Evolutionary conservation across 805 yeast species (phyloP).

Genomic region (Candida verbasci): DNA sequence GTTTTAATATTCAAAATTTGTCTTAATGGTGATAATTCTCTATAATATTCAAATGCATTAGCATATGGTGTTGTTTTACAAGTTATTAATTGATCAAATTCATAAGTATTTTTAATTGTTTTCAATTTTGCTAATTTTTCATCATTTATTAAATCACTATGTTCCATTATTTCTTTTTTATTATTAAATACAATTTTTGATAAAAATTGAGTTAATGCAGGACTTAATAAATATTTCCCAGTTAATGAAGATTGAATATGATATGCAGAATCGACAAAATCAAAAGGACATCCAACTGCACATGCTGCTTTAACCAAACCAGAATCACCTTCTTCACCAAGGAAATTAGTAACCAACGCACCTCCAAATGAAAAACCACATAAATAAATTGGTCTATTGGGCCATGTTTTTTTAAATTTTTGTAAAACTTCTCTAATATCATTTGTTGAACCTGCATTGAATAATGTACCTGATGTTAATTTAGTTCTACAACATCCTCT

Average conservation of each 20-base stretch:
- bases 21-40: constrained; percentile 53
- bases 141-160: constrained; percentile 20
- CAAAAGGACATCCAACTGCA: constrained; percentile 70
- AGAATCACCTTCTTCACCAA: constrained; percentile 56
- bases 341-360: constrained; percentile 61
- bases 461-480: constrained; percentile 64
- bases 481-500: constrained; percentile 75
- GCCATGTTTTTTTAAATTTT: constrained; percentile 47
- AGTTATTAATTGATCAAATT: constrained; percentile 66
- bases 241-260: constrained; percentile 36
- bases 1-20: constrained; percentile 50
- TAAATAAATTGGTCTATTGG: constrained; percentile 57
- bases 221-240: constrained; percentile 31
- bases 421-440: constrained; percentile 58
- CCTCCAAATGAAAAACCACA: constrained; percentile 86
- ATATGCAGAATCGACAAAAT: constrained; percentile 47
- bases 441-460: constrained; percentile 67
- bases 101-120: constrained; percentile 33
- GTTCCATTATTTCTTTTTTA: constrained; percentile 25
- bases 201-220: constrained; percentile 29
- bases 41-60: constrained; percentile 62
- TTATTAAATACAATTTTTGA: constrained; percentile 30
- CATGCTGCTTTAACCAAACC: constrained; percentile 46
- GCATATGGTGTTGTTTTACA: constrained; percentile 63
- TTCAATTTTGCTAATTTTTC: constrained; percentile 15